Base-by-base conservation (phyloP, 495 filamentous ascomycete genomes). In the Penicillium mononematosum region DNA sequence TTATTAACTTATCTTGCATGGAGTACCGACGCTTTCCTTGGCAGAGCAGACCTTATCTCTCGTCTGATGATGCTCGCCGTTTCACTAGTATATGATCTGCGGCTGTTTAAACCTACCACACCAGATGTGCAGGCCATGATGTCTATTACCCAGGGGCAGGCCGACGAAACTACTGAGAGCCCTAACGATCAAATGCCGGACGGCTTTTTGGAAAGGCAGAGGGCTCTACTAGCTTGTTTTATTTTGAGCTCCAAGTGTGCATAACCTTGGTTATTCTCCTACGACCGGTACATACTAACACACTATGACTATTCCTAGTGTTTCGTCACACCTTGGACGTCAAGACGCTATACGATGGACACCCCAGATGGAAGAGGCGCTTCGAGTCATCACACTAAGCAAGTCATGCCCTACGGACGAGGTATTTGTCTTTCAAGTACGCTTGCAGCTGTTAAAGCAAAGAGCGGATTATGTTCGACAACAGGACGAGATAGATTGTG, bases 11-110 rank as follows among this genome's bases (percentile, higher is more conserved):
- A 67, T 55, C 10, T 71, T 34, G 60, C 68, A 58, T 71, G 68
- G 68, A 71, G 68, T 51, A 67, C 61, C 17, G 68, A 71, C n/a
- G 47, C 66, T 14, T 71, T 71, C 45, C 66, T 71, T n/a, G 61
- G 62, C 9, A 52, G 66, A 24, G 66, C 68, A 55, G 60, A 64
- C 25, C 56, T 65, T 5, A 3, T 71, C 0, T 69, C 68, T 34
- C 66, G 63, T 0, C 49, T 71, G 10, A 65, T 69, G 62, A 71
- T 71, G 66, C 61, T 71, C 5, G 66, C 63, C 3, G 65, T 71
- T 9, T 71, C 68, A 24, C 17, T 69, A 17, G 60, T 65, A 25
- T 62, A 62, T 50, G 68, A 71, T 55, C 9, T 69, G 48, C 58
- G 60, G 16, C 31, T 71, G 41, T 63, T 62, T 44, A 69, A 69